Conservation (phyloP, 495 filamentous ascomycete genomes). For the Trichodelitschia bisporula region DNA sequence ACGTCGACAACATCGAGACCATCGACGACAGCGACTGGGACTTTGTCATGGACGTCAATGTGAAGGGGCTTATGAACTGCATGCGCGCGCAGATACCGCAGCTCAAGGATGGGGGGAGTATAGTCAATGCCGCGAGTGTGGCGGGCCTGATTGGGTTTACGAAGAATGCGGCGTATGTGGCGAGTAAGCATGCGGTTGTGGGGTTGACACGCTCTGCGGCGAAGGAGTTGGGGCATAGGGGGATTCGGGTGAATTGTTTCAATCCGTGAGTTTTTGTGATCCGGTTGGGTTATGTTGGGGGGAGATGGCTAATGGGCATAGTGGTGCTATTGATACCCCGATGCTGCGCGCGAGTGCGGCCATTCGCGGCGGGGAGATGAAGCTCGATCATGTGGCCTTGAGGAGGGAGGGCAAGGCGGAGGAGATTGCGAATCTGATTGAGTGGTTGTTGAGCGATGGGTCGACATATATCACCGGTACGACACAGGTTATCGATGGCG, state of each 20-base stretch:
- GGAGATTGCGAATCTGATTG: constrained; percentile 12
- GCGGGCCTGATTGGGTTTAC: constrained; percentile 27
- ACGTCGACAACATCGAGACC: constrained; percentile 16
- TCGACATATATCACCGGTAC: constrained; percentile 12
- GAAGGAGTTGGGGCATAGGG: constrained; percentile 25
- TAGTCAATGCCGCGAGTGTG: constrained; percentile 33
- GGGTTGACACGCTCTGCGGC: constrained; percentile 36
- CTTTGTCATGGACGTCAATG: constrained; percentile 11
- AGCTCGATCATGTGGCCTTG: constrained; percentile 4
- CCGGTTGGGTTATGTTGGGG: background rate
- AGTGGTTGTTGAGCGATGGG: constrained; percentile 12
- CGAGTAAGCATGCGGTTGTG: constrained; percentile 28
- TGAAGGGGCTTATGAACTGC: constrained; percentile 13
- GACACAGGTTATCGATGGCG: constrained; percentile 12
- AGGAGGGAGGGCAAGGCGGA: constrained; percentile 6
- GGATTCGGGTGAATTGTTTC: constrained; percentile 31
- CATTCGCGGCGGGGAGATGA: constrained; percentile 5
- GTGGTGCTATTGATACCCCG: constrained; percentile 10
- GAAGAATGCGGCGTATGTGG: constrained; percentile 26
- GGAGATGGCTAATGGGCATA: background rate
- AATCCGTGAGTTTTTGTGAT: constrained; percentile 7
- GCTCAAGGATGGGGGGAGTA: constrained; percentile 11
- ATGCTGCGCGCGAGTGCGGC: constrained; percentile 6
- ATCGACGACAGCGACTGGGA: constrained; percentile 14
- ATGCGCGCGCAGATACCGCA: constrained; percentile 10